phyloP scores from a whole-genome alignment of 768 basidiomycete species.

The Calvatia gigantea region DNA sequence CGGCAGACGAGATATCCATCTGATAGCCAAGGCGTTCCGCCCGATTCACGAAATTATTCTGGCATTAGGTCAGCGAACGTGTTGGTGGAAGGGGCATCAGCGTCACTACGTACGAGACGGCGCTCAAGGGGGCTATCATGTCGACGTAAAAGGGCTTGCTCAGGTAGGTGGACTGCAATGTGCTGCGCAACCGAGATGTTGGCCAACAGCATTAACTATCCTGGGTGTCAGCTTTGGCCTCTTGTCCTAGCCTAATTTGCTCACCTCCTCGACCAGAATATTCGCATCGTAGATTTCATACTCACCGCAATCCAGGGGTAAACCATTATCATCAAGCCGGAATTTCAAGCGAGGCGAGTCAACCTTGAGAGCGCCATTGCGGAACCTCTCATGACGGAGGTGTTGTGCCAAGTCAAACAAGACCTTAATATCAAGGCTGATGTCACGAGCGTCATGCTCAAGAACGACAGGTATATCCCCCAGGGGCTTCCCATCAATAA shows the following conservation, averaged over 20 bases:
- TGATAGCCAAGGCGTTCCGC: conserved; percentile 80
- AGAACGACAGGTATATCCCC: conserved; percentile 47
- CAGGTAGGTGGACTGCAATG: conserved; percentile 90
- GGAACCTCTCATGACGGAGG: conserved; percentile 67
- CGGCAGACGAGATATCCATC: conserved; percentile 77
- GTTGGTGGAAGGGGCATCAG: background rate
- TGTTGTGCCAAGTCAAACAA: conserved; percentile 70
- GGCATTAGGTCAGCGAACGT: conserved; percentile 15
- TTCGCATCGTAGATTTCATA: conserved; percentile 70
- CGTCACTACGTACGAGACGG: conserved; percentile 59
- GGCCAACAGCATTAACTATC: conserved; percentile 89
- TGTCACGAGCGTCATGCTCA: conserved; percentile 54
- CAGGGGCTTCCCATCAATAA: conserved; percentile 71
- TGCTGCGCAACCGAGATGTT: conserved; percentile 91
- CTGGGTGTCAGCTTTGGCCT: conserved; percentile 6
- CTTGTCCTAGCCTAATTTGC: conserved; percentile 8
- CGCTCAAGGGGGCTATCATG: conserved; percentile 93
- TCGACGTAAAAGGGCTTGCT: conserved; percentile 94
- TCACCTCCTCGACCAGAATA: conserved; percentile 84
- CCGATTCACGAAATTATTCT: conserved; percentile 78
- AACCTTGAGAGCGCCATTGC: conserved; percentile 74
- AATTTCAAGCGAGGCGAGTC: conserved; percentile 73
- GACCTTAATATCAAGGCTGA: conserved; percentile 73
- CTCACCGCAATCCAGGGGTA: conserved; percentile 76
- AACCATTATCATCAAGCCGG: conserved; percentile 71